These are phyloP conservation scores for Haplosporangium gracile DNA, from an alignment of 192 early-diverging fungal species.

Conservation along the genomic window DNA sequence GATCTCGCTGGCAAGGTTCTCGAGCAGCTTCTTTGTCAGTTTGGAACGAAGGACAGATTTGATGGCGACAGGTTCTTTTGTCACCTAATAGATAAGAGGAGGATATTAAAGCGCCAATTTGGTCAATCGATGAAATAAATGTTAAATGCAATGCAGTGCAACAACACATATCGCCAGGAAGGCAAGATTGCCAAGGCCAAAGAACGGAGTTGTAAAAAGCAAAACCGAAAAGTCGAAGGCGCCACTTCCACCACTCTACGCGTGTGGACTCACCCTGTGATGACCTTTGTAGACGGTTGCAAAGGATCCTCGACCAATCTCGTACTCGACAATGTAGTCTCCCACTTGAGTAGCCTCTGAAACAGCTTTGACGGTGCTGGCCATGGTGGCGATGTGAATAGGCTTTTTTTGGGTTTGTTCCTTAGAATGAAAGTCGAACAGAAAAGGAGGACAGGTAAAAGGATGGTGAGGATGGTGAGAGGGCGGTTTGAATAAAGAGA, in stretches of 20 bases:
- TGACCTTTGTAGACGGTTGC: slow-evolving; percentile 91
- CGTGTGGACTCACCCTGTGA: slow-evolving; percentile 70
- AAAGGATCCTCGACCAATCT: slow-evolving; percentile 97
- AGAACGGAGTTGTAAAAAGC: neutral
- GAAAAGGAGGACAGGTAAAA: neutral
- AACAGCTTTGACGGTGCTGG: slow-evolving; percentile 20
- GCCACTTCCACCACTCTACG: neutral
- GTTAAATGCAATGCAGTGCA: neutral
- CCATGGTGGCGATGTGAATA: slow-evolving; percentile 27
- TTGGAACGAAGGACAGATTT: slow-evolving; percentile 92
- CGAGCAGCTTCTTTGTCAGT: slow-evolving; percentile 90
- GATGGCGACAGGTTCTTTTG: slow-evolving; percentile 81
- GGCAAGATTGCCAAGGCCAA: neutral
- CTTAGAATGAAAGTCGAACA: too few species aligned
- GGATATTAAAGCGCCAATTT: neutral
- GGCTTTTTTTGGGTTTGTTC: neutral
- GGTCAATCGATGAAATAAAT: neutral
- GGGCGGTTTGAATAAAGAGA: too few species aligned
- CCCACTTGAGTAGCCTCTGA: slow-evolving; percentile 67
- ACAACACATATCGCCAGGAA: neutral
- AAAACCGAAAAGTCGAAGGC: neutral
- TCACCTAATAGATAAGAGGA: slow-evolving; percentile 52
- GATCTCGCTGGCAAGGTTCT: slow-evolving; percentile 97
- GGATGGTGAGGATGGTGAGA: neutral
- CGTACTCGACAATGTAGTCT: slow-evolving; percentile 81